phyloP scores from a whole-genome alignment of 306 rosid species.

The Gynostemma pentaphyllum region DNA sequence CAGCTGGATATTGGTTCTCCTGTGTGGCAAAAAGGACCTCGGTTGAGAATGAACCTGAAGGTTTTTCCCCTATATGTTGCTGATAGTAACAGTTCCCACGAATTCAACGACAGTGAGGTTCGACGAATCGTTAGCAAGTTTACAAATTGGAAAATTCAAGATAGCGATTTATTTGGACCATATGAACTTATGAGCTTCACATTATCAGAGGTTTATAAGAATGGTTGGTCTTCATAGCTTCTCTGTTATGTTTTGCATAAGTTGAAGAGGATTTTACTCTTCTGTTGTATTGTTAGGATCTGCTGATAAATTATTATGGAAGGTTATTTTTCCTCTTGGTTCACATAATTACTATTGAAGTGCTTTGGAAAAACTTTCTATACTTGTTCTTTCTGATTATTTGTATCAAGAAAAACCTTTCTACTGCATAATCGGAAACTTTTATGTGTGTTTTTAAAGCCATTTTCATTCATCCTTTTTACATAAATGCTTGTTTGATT shows the following conservation, averaged over 20 bases:
- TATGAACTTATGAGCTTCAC: conserved; percentile 48
- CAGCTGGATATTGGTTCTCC: conserved; percentile 44
- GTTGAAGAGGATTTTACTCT: background rate
- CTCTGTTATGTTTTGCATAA: conserved; percentile 12
- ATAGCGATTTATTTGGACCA: conserved; percentile 58
- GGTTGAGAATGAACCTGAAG: conserved; percentile 56
- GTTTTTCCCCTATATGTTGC: conserved; percentile 42
- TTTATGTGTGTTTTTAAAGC: background rate
- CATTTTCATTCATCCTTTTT: background rate
- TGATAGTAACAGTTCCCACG: conserved; percentile 1
- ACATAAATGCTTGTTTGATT: background rate
- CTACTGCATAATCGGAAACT: background rate
- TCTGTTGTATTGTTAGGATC: background rate
- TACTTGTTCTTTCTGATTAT: background rate
- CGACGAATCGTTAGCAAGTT: conserved; percentile 35
- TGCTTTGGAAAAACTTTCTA: background rate
- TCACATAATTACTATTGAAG: background rate
- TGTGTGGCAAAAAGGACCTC: conserved; percentile 62
- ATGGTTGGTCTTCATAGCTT: conserved; percentile 44
- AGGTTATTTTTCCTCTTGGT: background rate
- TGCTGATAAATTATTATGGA: background rate
- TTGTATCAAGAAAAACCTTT: background rate
- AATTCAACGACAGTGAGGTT: conserved; percentile 50
- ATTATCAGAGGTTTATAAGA: conserved; percentile 35
- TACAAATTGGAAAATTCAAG: conserved; percentile 53